Base-by-base conservation (phyloP, 2,329 filamentous ascomycete species). In the Fusarium sp. region DNA sequence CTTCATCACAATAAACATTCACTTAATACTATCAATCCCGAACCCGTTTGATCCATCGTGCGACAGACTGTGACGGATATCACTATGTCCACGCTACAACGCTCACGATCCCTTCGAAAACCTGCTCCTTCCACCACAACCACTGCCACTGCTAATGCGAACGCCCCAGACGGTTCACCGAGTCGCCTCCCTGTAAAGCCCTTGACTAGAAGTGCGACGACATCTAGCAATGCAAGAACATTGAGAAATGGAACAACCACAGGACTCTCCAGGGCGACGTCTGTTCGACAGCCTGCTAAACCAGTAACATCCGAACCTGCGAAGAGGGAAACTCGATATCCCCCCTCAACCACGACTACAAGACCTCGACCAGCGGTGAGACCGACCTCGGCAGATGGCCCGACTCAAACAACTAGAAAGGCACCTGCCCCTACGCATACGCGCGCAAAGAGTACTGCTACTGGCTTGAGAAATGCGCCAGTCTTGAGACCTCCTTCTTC, bases 131-230 rank as follows among this genome's bases (percentile, higher is more conserved):
- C 76, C 9, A 49, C 75, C 52, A 67, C 60, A 28, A 28, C 49
- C 21, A 65, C 61, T 25, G 42, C 71, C 25, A 59, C 69, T 46
- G 67, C 63, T 50, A 30, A 71, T 43, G 30, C 60, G 49, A 49
- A 57, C 64, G 35, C 67, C 35, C 37, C 73, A 21, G 75, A 76
- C 38, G 77, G 73, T 23, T 88, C 87, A 15, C 86, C 87, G 4
- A 89, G 85, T 75, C 84, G 87, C 43, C 80, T 89, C 37, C 87
- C 87, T 43, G 78, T 86, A 73, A 88, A 86, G 75, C 85, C 85
- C 37, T 72, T 78, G 54, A 78, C 81, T 30, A 79, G 83, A 44
- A 80, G 80, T 25, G 74, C 79, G 43, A 81, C 82, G 16, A 71
- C 79, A 12, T 75, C 75, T n/a, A 72, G 72, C 18, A 70, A 75